Percentiles rank a stretch among this genome's conserved stretches.
These are phyloP conservation scores for Beauveria australis DNA, from an alignment of 2,329 filamentous ascomycete species.

Conservation along the genomic window DNA sequence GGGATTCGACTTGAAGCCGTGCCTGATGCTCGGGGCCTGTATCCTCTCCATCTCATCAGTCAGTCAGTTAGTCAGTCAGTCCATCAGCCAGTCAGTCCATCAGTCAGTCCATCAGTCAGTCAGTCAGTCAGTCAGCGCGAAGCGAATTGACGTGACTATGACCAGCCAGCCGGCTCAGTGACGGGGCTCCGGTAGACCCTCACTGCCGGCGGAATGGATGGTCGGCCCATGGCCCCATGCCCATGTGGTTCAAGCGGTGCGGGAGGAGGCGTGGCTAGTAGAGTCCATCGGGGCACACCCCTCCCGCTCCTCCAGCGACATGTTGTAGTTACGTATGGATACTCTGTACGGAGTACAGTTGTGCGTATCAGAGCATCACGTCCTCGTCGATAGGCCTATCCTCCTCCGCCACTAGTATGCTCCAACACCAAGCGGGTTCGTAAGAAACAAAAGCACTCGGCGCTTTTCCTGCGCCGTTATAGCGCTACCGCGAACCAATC, in stretches of 20 bases:
- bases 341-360: not conserved
- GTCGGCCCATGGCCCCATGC: not conserved
- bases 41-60: not conserved
- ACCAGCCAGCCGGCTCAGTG: constrained; percentile 1
- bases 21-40: not conserved
- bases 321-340: not conserved
- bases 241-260: not conserved
- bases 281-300: not conserved
- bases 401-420: not conserved
- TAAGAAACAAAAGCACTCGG: not conserved
- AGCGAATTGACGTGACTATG: not conserved
- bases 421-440: not conserved
- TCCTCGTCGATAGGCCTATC: not conserved
- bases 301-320: not conserved
- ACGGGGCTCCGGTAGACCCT: not conserved
- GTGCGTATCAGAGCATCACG: not conserved
- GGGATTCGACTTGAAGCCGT: constrained; percentile 1
- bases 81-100: too few relatives aligned
- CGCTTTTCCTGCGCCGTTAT: constrained; percentile 3
- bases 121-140: not conserved
- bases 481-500: constrained; percentile 4
- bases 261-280: not conserved
- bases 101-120: not conserved
- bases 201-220: constrained; percentile 7
- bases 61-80: too few relatives aligned